Evolutionary conservation across 139 green algal species (phyloP).

Genomic region (Auxenochlorella pyrenoidosa): DNA sequence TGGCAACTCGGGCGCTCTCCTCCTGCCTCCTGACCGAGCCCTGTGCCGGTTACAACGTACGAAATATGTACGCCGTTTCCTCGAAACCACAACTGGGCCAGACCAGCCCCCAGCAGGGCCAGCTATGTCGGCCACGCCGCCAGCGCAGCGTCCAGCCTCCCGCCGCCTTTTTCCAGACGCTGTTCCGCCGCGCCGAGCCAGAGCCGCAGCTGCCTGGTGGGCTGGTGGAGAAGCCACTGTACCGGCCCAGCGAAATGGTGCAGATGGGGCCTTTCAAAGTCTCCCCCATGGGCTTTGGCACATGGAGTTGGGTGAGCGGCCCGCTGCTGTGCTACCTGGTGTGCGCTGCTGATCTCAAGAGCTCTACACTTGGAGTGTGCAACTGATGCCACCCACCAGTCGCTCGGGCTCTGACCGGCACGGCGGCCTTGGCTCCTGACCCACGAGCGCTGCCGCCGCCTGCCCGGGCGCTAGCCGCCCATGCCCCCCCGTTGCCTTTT

Average conservation of each 20-base stretch:
- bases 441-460: not conserved
- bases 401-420: not conserved
- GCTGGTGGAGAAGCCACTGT: slow-evolving; percentile 36
- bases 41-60: not conserved
- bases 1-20: not conserved
- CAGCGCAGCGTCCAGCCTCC: not conserved
- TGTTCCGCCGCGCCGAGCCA: not conserved
- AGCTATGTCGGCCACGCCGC: not conserved
- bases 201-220: not conserved
- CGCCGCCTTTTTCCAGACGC: not conserved
- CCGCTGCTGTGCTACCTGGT: not conserved
- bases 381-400: too few relatives aligned
- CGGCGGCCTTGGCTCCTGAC: not conserved
- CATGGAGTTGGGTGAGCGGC: slow-evolving; percentile 62
- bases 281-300: slow-evolving; percentile 80
- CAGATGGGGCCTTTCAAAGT: slow-evolving; percentile 61
- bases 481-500: too few relatives aligned
- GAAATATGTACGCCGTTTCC: not conserved
- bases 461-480: too few relatives aligned
- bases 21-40: not conserved
- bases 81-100: not conserved
- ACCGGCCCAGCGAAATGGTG: slow-evolving; percentile 39
- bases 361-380: too few relatives aligned
- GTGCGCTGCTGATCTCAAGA: not conserved
- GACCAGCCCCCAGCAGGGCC: too few relatives aligned